Base-by-base conservation (phyloP, 495 filamentous ascomycete genomes). In the Penicillium malachiteum region DNA sequence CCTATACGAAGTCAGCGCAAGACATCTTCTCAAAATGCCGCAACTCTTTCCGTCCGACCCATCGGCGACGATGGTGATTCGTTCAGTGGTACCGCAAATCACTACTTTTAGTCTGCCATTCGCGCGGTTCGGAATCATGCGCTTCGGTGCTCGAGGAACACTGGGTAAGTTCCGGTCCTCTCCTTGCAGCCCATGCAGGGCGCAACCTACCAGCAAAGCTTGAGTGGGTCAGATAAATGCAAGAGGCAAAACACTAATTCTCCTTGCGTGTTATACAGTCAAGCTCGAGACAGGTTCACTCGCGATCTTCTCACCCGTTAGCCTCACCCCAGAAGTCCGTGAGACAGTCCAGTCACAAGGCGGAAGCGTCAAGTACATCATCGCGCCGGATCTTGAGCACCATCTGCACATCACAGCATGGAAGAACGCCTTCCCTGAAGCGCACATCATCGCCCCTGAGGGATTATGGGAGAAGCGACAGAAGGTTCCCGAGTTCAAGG, bases 241-340 rank as follows among this genome's bases (percentile, higher is more conserved):
- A 32, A 14, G 30, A 48, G 5, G 9, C 14, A 50, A 45, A 21
- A 38, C 38, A 21, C 56, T 54, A 46, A 64, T 33, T n/a, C 39
- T 50, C 52, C 65, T 62, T 57, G 46, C 56, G n/a, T 53, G 8
- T 30, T n/a, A 26, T 2, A 47, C 62, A 92, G 91, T 96, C 62
- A 84, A 84, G 49, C 84, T 98, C 59, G 75, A 79, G 39, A 83
- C 85, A 8, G 91, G 91, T 49, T 75, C 81, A 35, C 81, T 98
- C 44, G 91, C 91, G 52, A 87, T 98, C 60, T 96, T 97, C 81
- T 96, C 92, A 3, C 94, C 94, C 31, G 86, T 91, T 30, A 85
- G 81, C 13, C 82, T 96, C 30, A 96, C 92, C 0, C 78, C 85
- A 3, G 86, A 90, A 55, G 87, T 91, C n/a, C 81, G 81, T 55